Percentiles rank a stretch among this genome's conserved stretches.
Evolutionary conservation across 192 early-diverging fungal genomes (phyloP).

Genomic region (Lobosporangium transversale): DNA sequence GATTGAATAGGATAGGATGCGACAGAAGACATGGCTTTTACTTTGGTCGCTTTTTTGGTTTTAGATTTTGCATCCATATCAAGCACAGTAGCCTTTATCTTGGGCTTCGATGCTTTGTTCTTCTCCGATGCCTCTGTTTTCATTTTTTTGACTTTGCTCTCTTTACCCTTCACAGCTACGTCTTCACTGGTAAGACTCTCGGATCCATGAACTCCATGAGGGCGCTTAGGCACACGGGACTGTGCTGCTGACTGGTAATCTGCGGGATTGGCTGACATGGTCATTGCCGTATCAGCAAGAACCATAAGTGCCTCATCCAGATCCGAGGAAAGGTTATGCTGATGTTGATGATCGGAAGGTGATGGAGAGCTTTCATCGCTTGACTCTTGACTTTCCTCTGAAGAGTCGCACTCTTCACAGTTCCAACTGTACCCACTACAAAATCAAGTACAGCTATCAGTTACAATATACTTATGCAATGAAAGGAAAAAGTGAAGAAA

Average conservation of each 20-base stretch:
- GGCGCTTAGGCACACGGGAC: slow-evolving; percentile 9
- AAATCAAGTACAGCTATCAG: no score
- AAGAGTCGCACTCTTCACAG: slow-evolving; percentile 51
- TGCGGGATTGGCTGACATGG: slow-evolving; percentile 15
- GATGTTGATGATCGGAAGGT: slow-evolving; percentile 5
- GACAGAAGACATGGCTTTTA: background rate
- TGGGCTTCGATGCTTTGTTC: slow-evolving; percentile 15
- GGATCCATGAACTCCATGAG: background rate
- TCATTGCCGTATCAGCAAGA: slow-evolving; percentile 48
- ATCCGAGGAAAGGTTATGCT: slow-evolving; percentile 37
- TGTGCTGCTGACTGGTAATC: background rate
- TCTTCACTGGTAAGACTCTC: background rate
- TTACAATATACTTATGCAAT: no score
- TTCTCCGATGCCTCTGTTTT: slow-evolving; percentile 15
- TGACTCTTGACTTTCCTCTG: slow-evolving; percentile 37
- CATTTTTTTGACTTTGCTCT: slow-evolving; percentile 21
- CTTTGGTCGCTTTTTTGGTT: background rate
- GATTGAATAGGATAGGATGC: background rate
- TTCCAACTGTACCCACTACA: slow-evolving; percentile 53
- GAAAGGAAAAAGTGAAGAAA: background rate
- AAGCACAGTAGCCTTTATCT: slow-evolving; percentile 1
- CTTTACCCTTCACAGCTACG: slow-evolving; percentile 12
- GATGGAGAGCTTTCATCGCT: slow-evolving; percentile 18
- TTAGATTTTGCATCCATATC: background rate
- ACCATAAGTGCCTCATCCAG: slow-evolving; percentile 49